These are phyloP conservation scores for Puccinia triticina DNA, from an alignment of 1,284 basidiomycete species.

Conservation along the genomic window DNA sequence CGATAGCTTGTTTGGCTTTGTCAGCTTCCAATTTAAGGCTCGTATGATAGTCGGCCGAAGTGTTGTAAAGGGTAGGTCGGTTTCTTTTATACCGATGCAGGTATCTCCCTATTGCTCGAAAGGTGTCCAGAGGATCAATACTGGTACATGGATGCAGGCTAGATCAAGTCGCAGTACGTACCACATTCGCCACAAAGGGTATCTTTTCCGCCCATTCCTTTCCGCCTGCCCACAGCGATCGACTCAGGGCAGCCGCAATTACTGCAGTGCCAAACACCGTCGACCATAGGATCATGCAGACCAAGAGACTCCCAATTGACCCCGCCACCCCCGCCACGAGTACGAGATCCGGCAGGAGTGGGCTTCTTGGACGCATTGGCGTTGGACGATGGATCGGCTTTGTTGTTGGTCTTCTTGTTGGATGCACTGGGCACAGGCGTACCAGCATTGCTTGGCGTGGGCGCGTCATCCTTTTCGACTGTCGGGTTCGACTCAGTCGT, in stretches of 20 bases:
- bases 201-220: slow-evolving; percentile 86
- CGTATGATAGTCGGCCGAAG: slow-evolving; percentile 51
- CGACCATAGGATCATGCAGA: slow-evolving; percentile 72
- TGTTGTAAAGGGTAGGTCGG: slow-evolving; percentile 47
- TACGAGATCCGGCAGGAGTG: background rate
- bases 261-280: slow-evolving; percentile 87
- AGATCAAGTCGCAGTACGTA: slow-evolving; percentile 62
- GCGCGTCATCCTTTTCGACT: slow-evolving; percentile 35
- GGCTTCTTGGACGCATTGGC: slow-evolving; percentile 46
- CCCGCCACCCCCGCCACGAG: slow-evolving; percentile 35
- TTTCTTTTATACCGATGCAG: slow-evolving; percentile 51
- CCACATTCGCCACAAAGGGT: slow-evolving; percentile 89
- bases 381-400: slow-evolving; percentile 15
- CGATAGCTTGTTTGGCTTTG: slow-evolving; percentile 50
- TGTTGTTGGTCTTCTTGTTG: slow-evolving; percentile 44
- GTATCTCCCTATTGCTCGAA: slow-evolving; percentile 34
- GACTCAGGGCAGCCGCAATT: slow-evolving; percentile 85
- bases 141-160: background rate
- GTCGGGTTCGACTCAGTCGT: background rate
- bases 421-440: background rate
- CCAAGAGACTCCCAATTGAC: slow-evolving; percentile 50
- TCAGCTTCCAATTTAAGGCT: slow-evolving; percentile 51
- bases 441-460: slow-evolving; percentile 37
- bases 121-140: background rate
- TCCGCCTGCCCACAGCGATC: slow-evolving; percentile 78